Evolutionary conservation across 2,329 filamentous ascomycete species (phyloP).

Genomic region (Colletotrichum higginsianum): DNA sequence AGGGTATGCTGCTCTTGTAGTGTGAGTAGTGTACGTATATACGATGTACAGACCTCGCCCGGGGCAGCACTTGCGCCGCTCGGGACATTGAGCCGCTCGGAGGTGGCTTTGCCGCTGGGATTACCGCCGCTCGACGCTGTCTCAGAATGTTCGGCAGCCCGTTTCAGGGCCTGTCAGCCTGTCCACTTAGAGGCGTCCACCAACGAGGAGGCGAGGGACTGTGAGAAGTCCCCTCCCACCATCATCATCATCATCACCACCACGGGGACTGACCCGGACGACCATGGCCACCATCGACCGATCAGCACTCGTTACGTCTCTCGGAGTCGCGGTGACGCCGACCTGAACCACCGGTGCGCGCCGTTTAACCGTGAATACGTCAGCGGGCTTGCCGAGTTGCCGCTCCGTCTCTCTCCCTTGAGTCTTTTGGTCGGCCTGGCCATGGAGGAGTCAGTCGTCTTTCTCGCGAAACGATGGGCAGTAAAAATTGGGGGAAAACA

Average conservation of each 20-base stretch:
- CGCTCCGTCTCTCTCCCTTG: not conserved
- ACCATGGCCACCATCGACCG: slow-evolving; percentile 23
- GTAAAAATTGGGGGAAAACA: not conserved
- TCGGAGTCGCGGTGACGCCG: not conserved
- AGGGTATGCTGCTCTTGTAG: no score
- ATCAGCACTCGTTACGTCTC: slow-evolving; percentile 17
- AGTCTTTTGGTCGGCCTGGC: not conserved
- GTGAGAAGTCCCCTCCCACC: not conserved
- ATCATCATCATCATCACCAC: not conserved
- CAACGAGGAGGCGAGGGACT: slow-evolving; percentile 1
- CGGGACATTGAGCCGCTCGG: slow-evolving; percentile 22
- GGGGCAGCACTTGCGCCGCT: slow-evolving; percentile 20
- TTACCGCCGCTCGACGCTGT: slow-evolving; percentile 23
- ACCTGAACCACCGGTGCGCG: not conserved
- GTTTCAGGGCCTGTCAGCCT: slow-evolving; percentile 38
- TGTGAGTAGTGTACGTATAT: no score
- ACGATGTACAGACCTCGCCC: not conserved
- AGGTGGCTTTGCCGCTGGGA: slow-evolving; percentile 7
- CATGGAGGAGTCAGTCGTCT: not conserved
- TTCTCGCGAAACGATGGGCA: slow-evolving; percentile 5
- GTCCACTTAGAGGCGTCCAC: slow-evolving; percentile 18
- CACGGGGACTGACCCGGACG: slow-evolving; percentile 7
- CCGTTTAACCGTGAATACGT: slow-evolving; percentile 31
- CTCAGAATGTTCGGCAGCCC: slow-evolving; percentile 29
- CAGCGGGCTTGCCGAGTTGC: slow-evolving; percentile 26